Evolutionary conservation across 495 filamentous ascomycete species (phyloP), one percentile per base, ranked within the genome.

Genomic region (Aspergillus sparsus): DNA sequence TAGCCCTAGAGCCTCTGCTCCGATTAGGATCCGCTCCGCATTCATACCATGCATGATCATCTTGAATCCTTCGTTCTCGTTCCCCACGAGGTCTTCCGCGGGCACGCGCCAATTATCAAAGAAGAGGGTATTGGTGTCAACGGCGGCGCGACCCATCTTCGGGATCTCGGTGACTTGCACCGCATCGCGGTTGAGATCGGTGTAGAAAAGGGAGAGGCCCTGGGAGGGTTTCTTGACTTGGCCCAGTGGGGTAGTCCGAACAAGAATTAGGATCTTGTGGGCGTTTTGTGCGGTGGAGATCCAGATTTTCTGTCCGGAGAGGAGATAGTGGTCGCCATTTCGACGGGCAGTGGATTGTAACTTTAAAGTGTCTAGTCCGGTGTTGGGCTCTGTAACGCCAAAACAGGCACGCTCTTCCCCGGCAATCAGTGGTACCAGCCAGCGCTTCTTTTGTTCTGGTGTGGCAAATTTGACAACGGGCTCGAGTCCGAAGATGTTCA

Each of bases 41-140:
- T 89, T 90, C 87, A 90, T 87, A 41, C 87, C 86, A 67, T 89
- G 87, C 8, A 89, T 76, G 36, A 89, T 74, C 55, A 86, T 84
- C 63, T 83, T 83, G 74, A 89, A 89, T 12, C 87, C 87, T 53
- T 86, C 75, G 32, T 83, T 82, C 68, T 88, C 86, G 34, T 78
- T 61, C 6, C 86, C 87, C 44, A 89, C 82, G 5, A 86, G 33
- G 31, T 59, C 57, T 0, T 6, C 12, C 0, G 36, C 57, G 71
- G 83, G 77, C 12, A 89, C 80, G 12, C 59, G 57, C 70, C 87
- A 90, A 47, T 82, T 80, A 66, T 88, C 85, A 69, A 89, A 89
- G 74, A 89, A 90, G 13, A 89, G 82, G 64, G 88, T 83, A 63
- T 89, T 89, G 7, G 86, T 86, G 67, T 88, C 85, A 12, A 89